Base-by-base conservation (phyloP, 1,139 yeast species). In the Candida sp. region DNA sequence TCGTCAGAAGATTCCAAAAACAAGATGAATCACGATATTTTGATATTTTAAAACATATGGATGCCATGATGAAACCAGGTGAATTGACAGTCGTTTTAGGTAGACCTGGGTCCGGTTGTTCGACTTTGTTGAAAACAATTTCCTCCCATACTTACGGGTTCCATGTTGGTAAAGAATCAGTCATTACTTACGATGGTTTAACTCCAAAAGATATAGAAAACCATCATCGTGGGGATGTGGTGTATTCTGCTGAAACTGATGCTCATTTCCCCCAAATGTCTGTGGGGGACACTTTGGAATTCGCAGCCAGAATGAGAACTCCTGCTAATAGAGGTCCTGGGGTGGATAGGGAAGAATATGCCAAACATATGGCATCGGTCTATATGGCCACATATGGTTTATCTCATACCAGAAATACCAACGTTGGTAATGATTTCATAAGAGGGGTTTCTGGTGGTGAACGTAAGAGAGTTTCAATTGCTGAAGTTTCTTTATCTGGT, bases 401-500 rank as follows among this genome's bases (percentile, higher is more conserved):
- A 43, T 66, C 77, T 22, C 62, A 58, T 42, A 53, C 61, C n/a
- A 48, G 52, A 35, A 43, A 54, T 34, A 53, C 67, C 27, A 59
- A 58, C 40, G 66, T 61, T 33, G 66, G 65, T 33, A 57, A 61
- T 44, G 64, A 84, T 55, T 78, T 75, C 45, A 77, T 85, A 37
- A 76, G 91, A 56, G 95, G 95, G 63, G 87, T 86, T 32, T 84
- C 91, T 38, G 95, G 95, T 55, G 95, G 95, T 67, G 93, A 86
- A 66, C 75, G 93, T 54, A 85, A 85, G 64, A 82, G 95, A 64
- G 93, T 86, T 22, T 84, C 91, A 4, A 82, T 86, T 58, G 84
- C 81, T 25, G 87, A 82, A 61, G 84, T 84, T 5, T 65, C 79
- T 53, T 80, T 83, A 19, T 73, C 79, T 60, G 66, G 77, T 42